Evolutionary conservation across 2,329 filamentous ascomycete species (phyloP), one percentile per base, ranked within the genome.

Genomic region (Hypocreales sp.): DNA sequence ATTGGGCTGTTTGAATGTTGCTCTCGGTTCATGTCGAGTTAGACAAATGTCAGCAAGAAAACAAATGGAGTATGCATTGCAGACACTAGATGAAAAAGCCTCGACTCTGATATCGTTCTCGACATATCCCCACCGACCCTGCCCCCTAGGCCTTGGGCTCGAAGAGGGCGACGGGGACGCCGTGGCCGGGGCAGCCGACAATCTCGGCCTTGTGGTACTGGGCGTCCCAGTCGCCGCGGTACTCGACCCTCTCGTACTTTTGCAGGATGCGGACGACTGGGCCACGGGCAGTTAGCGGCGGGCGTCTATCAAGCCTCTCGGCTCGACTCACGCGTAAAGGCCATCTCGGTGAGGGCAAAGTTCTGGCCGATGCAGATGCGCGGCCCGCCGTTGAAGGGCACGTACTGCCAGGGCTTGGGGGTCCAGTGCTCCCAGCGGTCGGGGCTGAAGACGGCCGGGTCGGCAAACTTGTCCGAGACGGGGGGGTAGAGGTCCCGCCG

Each of bases 341-440:
- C 39, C 58, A 79, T 79, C 58, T 86, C 78, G 0, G 78, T 82
- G 25, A 86, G 53, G 10, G 80, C 81, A 47, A 84, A 87, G 49
- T 87, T 78, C 60, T 87, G 78, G 2, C 79, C 78, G 32, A 84
- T 70, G 50, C 79, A 81, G 43, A 81, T 78, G 18, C 79, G 58
- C 23, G 78, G 73, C 1, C 77, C 78, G 8, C 74, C 74, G 45
- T 81, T 82, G 51, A 83, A 82, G 4, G 79, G 78, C 22, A 83
- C 64, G 45, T 79, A 83, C 35, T 74, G 65, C 70, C 76, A 80
- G 0, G 69, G 67, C 42, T 64, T 66, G 1, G 73, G 74, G 42
- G 71, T 65, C 64, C 70, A 70, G 37, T 50, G 34, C 26, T 50
- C 53, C 78, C 78, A 84, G 31, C 78, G 60, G 25, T 81, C 76